phyloP scores from a whole-genome alignment of 1,139 yeast species.

The Eremothecium sinecaudum region DNA sequence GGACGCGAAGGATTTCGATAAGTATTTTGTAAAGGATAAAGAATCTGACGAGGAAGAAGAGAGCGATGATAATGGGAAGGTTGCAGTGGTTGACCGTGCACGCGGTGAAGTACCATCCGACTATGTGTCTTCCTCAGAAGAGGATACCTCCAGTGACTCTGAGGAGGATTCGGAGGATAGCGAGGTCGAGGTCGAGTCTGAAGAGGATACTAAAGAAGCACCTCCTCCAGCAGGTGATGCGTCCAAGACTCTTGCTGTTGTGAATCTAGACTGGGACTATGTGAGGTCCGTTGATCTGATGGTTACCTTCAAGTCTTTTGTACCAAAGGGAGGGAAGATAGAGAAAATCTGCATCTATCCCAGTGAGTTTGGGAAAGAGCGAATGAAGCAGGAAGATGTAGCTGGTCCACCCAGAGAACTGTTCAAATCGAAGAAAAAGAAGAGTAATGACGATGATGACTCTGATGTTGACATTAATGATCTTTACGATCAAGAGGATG shows the following conservation, averaged over 20 bases:
- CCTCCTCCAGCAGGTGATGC: slow-evolving; percentile 84
- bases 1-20: slow-evolving; percentile 46
- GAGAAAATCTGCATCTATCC: slow-evolving; percentile 71
- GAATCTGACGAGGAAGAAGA: slow-evolving; percentile 20
- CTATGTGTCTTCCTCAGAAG: slow-evolving; percentile 34
- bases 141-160: slow-evolving; percentile 36
- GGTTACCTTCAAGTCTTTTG: slow-evolving; percentile 85
- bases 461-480: slow-evolving; percentile 53
- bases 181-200: slow-evolving; percentile 36
- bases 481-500: slow-evolving; percentile 62
- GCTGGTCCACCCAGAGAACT: slow-evolving; percentile 91
- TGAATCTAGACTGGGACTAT: slow-evolving; percentile 96
- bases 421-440: slow-evolving; percentile 42
- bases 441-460: slow-evolving; percentile 35
- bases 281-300: slow-evolving; percentile 74
- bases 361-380: slow-evolving; percentile 87
- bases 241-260: slow-evolving; percentile 73
- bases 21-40: slow-evolving; percentile 40
- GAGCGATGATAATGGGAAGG: slow-evolving; percentile 18
- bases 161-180: slow-evolving; percentile 33
- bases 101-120: slow-evolving; percentile 51
- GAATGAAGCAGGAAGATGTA: slow-evolving; percentile 79
- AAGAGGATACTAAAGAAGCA: slow-evolving; percentile 45
- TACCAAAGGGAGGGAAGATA: slow-evolving; percentile 67
- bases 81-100: slow-evolving; percentile 44